A percentile compares a stretch with the other conserved stretches of the same genome.
Conservation (phyloP, 164 flowering plant species). For the Annona cherimola region DNA sequence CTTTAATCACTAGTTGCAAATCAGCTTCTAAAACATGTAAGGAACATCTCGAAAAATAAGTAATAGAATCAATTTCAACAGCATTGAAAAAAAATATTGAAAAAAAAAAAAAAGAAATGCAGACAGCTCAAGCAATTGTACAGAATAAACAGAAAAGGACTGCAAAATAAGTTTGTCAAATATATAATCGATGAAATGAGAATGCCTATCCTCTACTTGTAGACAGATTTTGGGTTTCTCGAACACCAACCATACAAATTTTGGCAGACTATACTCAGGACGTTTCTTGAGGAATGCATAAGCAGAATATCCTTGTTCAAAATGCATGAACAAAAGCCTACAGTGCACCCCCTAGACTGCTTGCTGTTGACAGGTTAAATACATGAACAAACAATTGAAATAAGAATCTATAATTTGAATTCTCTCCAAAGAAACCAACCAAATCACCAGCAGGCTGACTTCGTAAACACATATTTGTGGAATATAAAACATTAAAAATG, state of each 20-base stretch:
- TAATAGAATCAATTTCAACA: not conserved
- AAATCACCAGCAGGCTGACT: too few relatives aligned
- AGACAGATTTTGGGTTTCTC: too few relatives aligned
- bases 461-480: too few relatives aligned
- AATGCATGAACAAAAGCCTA: not conserved
- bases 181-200: not conserved
- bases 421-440: too few relatives aligned
- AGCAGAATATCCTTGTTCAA: not conserved
- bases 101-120: not conserved
- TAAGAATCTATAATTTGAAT: too few relatives aligned
- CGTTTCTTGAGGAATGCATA: too few relatives aligned
- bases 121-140: not conserved
- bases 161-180: not conserved
- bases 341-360: too few relatives aligned
- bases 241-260: not conserved
- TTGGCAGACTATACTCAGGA: too few relatives aligned
- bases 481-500: too few relatives aligned
- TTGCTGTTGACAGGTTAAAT: too few relatives aligned
- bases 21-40: not conserved
- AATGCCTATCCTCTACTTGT: too few relatives aligned
- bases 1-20: not conserved
- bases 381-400: too few relatives aligned
- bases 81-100: not conserved
- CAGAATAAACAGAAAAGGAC: not conserved
- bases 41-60: not conserved